Base-by-base conservation (phyloP, 495 filamentous ascomycete species). In the Aspergillus coremiiformis region DNA sequence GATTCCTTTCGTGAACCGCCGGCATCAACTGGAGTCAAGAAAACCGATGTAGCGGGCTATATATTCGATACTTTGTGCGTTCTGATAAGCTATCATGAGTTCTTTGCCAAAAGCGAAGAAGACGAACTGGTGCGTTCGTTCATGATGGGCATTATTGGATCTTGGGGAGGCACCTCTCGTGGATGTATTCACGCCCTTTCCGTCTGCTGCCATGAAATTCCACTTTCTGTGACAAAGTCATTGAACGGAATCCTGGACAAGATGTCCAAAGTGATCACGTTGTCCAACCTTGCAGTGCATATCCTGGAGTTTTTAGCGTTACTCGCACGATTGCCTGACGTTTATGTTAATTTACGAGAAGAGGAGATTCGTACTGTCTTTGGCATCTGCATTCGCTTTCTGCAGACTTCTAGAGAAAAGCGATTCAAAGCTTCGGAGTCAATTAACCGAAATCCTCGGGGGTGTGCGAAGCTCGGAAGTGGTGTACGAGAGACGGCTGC, bases 231-330 rank as follows among this genome's bases (percentile, higher is more conserved):
- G 44, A 85, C 83, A 59, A 95, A 89, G 60, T 83, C 83, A 22
- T 69, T 97, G 46, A 85, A 86, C 30, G 83, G 76, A 27, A 90
- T 97, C 50, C 74, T 97, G 35, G 85, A 90, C 60, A 91, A 85
- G 61, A 94, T 97, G 85, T 84, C 91, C 5, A 89, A 92, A 60
- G 89, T 96, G 53, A 95, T 97, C 60, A 96, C 92, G 10, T 89
- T 96, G 60, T 84, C 87, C 2, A 79, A 89, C 42, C 84, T 96
- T 47, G 89, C 91, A 14, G 84, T 96, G 45, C 92, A 97, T 62
- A 93, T 97, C 43, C 74, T 99, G 45, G 94, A 97, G 58, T 97
- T 97, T 60, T 69, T 97, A 27, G 84, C 86, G 8, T 84, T 89
- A 39, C 79, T 99, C 21, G 89, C 92, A 23, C 84, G 93, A 19